Base-by-base conservation (phyloP, 352 stramenopile species). In the Globisporangium radiosum region DNA sequence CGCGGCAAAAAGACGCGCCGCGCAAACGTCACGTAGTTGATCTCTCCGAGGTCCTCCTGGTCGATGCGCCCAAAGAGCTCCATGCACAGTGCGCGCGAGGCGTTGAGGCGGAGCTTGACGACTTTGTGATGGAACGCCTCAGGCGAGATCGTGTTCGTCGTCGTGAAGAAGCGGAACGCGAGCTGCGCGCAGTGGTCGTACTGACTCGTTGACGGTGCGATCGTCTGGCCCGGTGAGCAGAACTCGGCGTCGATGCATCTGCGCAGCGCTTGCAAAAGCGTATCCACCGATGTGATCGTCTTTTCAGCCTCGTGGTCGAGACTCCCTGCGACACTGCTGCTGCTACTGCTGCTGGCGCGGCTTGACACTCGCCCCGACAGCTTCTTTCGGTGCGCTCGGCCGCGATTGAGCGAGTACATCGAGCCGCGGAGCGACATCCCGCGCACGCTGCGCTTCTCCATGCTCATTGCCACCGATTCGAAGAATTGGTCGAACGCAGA, bases 111-210 rank as follows among this genome's bases (percentile, higher is more conserved):
- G 9, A 92, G 64, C 36, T 87, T 80, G 19, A 72, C 66, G 25
- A 90, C 69, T 37, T 84, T 85, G 67, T 76, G 66, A 11, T 87
- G 71, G 53, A 92, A 92, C 3, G 68, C 77, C 56, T 90, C 76
- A 4, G 71, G 65, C 0, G 77, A 83, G 63, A 92, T 90, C 15
- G 70, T 75, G 59, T 88, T 90, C 13, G 74, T 88, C 11, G 77
- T 87, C 47, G 83, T 92, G 61, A 91, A 92, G 62, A 78, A 87
- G 10, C 74, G 74, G 48, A 92, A 92, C 4, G 83, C 83, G 43
- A 88, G 80, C 47, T 78, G 69, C 36, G 65, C 78, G 52, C 71
- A 85, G 54, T 89, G 85, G 15, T 87, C 77, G 52, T 89, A 81
- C 9, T 68, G 55, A 17, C 57, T 83, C 3, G 58, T 71, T 7